These are phyloP conservation scores for Hirschioporus abietinus DNA, from an alignment of 768 basidiomycete species.

Conservation along the genomic window DNA sequence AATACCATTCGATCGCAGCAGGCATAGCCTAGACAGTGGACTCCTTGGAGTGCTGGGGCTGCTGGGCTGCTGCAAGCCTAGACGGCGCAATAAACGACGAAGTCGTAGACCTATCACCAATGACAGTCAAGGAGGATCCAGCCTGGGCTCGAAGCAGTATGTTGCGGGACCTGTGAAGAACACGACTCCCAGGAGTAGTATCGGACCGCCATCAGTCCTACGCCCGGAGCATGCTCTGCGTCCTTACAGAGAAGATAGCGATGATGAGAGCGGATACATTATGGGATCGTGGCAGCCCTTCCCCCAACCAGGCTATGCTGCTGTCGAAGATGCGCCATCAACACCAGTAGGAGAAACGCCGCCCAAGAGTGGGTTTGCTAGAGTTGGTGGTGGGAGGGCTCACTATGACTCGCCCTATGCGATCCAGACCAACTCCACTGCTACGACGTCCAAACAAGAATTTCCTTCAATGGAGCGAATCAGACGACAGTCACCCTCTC, in stretches of 20 bases:
- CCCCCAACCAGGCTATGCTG: constrained; percentile 45
- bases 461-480: constrained; percentile 58
- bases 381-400: constrained; percentile 83
- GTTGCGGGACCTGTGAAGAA: constrained; percentile 17
- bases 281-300: constrained; percentile 94
- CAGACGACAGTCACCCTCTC: constrained; percentile 7
- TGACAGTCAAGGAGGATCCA: constrained; percentile 20
- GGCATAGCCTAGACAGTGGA: constrained; percentile 76
- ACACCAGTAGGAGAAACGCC: constrained; percentile 18
- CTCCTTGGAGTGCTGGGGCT: constrained; percentile 80
- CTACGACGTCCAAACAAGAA: constrained; percentile 45
- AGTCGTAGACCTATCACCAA: constrained; percentile 21
- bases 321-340: constrained; percentile 35
- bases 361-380: constrained; percentile 65
- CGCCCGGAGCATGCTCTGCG: constrained; percentile 74
- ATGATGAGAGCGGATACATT: constrained; percentile 77
- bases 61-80: constrained; percentile 57
- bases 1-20: constrained; percentile 80
- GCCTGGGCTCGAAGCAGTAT: constrained; percentile 11
- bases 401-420: constrained; percentile 85
- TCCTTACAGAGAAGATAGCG: constrained; percentile 74
- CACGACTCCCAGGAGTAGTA: constrained; percentile 25
- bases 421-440: constrained; percentile 38
- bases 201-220: constrained; percentile 64
- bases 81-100: constrained; percentile 31